Evolutionary conservation across 441 rosid genomes (phyloP), one percentile per base, ranked within the genome.

Genomic region (Pelargonium australe): DNA sequence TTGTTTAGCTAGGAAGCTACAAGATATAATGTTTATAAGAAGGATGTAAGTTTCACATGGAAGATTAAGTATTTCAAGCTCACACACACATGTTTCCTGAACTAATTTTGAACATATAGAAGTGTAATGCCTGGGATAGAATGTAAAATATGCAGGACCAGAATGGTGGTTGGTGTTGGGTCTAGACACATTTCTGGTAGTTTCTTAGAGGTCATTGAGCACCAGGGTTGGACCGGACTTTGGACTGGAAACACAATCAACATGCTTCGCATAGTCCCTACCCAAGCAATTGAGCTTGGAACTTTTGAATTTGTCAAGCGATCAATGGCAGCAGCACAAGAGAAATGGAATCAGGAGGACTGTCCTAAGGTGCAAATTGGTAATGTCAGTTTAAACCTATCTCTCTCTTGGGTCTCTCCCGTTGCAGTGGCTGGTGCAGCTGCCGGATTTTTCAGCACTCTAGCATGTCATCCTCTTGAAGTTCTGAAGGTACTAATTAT

Each of bases 141-240:
- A 2, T 79, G 40, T 76, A 66, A 66, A 71, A 63, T 69, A 41
- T 76, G 69, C 85, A 95, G 99, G 83, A 92, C 99, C 14, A 87
- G 95, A 78, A 92, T 95, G 96, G 86, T 95, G 76, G 98, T 95
- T 65, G 98, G 99, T 73, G 94, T 95, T 63, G 99, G 99, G 74
- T 86, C 97, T 23, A 92, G 73, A 81, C 80, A 76, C 77, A 95
- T 95, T 66, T 79, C 92, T 49, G 97, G 98, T 74, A 95, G 95
- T 80, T 95, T 95, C 76, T 0, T 88, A 14, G 93, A 95, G 83
- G 75, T 95, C 47, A 75, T 92, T 60, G 93, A 92, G 80, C 86
- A 86, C 77, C 96, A 89, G 81, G 99, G 98, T 49, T 90, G 98
- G 98, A 87, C 76, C 75, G 99, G 99, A 64, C 88, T 95, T 62